Evolutionary conservation across 352 stramenopile genomes (phyloP).

Genomic region (Aphanomyces euteiches): DNA sequence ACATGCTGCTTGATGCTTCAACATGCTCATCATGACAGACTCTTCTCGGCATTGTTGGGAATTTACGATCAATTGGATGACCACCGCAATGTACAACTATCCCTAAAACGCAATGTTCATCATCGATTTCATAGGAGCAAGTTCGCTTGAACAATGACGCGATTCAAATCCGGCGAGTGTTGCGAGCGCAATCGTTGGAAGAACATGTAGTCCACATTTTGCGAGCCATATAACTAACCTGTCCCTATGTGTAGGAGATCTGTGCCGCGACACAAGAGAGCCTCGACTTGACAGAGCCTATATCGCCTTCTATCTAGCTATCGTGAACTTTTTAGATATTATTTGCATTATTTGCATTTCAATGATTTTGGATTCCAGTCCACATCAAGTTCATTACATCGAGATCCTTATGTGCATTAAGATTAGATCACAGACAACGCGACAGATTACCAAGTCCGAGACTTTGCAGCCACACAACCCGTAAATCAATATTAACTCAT

Average conservation of each 20-base stretch:
- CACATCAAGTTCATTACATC: no score
- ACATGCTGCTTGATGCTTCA: slow-evolving; percentile 87
- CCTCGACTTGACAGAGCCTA: background rate
- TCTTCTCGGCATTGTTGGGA: slow-evolving; percentile 79
- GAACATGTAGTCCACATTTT: background rate
- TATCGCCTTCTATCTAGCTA: background rate
- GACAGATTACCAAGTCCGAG: no score
- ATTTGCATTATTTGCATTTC: background rate
- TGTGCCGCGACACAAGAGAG: no score
- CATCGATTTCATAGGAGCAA: slow-evolving; percentile 3
- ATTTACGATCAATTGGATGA: slow-evolving; percentile 79
- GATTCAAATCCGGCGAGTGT: slow-evolving; percentile 17
- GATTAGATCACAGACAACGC: no score
- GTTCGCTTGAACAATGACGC: slow-evolving; percentile 17
- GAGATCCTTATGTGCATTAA: no score
- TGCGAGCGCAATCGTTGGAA: slow-evolving; percentile 4
- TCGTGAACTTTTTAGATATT: no score
- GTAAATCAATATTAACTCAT: no score
- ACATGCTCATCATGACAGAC: slow-evolving; percentile 83
- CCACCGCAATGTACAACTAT: slow-evolving; percentile 41
- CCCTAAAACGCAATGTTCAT: background rate
- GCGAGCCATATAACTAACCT: background rate
- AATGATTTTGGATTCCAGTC: no score
- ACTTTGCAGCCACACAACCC: no score
- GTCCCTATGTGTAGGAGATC: background rate